Conservation (phyloP, 371 early-diverging fungal genomes). For the Neoconidiobolus thromboides region DNA sequence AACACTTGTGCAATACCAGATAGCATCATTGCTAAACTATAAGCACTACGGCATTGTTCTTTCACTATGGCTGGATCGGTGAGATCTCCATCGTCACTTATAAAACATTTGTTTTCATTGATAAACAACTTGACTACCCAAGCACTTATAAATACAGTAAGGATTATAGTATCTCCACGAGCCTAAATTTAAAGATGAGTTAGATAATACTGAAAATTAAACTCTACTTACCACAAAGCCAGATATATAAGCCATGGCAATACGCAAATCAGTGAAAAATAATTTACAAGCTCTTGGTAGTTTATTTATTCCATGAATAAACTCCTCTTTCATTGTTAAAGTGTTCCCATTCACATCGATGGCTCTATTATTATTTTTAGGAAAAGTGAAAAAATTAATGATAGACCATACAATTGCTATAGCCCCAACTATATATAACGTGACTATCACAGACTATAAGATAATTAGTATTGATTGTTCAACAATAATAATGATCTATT, state of each 20-base stretch:
- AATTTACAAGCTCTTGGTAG: conserved; percentile 7
- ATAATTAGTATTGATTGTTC: neutral
- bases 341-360: neutral
- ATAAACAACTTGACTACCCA: conserved; percentile 48
- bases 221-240: conserved; percentile 29
- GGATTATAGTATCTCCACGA: conserved; percentile 52
- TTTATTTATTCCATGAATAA: neutral
- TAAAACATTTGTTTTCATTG: conserved; percentile 26
- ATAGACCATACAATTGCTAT: neutral
- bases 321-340: neutral
- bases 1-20: conserved; percentile 49
- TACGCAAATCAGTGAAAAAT: conserved; percentile 28
- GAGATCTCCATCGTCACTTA: conserved; percentile 7
- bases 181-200: conserved; percentile 17
- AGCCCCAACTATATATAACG: conserved; percentile 7
- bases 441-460: conserved; percentile 1
- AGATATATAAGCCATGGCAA: conserved; percentile 33
- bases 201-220: neutral
- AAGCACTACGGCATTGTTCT: conserved; percentile 16
- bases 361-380: neutral
- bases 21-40: conserved; percentile 12
- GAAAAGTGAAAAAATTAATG: neutral
- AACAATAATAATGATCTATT: neutral
- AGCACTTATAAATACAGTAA: conserved; percentile 49
- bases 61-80: neutral